Evolutionary conservation across 2,329 filamentous ascomycete genomes (phyloP), one percentile per base, ranked within the genome.

Genomic region (Fonsecaea monophora): DNA sequence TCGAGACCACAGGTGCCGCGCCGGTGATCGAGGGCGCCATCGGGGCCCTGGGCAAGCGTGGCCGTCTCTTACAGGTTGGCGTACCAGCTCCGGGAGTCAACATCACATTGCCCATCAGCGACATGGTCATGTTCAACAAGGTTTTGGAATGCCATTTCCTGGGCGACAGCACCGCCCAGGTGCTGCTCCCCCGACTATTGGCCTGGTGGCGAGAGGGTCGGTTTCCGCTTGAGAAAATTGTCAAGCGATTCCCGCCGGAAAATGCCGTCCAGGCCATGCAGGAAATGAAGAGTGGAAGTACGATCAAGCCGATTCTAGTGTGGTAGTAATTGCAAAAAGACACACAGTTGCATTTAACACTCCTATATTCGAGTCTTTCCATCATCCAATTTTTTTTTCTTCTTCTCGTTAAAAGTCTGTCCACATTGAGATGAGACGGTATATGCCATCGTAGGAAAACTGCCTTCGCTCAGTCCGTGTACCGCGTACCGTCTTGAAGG

Each of bases 21-120:
- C 65, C 78, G 45, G 66, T 85, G 63, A 74, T 85, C 15, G 74
- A 79, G 7, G 79, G 80, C 2, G 79, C 78, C 1, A 67, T 84
- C 1, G 75, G 80, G 1, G 78, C 78, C 40, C 78, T 82, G 5
- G 74, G 80, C 12, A 79, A 79, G 37, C 78, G 78, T 65, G 84
- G 83, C 1, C 82, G 81, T 67, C 77, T 85, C 32, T 78, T 85
- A 3, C 81, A 85, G 68, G 81, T 86, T 18, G 84, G 84, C 0
- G 80, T 80, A 0, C 78, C 83, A 5, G 79, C 80, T 45, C 77
- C 80, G 3, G 79, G 81, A 2, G 76, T 78, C 4, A 77, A 77
- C n/a, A 65, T 85, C 18, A 74, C 74, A 3, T 68, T 86, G 2
- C 77, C 79, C 7, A 30, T 70, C 1, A 35, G 40, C 18, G 74